Percentiles rank a stretch among this genome's conserved stretches.
Conservation (phyloP, 805 yeast species). For the Candida pseudofarinosa region DNA sequence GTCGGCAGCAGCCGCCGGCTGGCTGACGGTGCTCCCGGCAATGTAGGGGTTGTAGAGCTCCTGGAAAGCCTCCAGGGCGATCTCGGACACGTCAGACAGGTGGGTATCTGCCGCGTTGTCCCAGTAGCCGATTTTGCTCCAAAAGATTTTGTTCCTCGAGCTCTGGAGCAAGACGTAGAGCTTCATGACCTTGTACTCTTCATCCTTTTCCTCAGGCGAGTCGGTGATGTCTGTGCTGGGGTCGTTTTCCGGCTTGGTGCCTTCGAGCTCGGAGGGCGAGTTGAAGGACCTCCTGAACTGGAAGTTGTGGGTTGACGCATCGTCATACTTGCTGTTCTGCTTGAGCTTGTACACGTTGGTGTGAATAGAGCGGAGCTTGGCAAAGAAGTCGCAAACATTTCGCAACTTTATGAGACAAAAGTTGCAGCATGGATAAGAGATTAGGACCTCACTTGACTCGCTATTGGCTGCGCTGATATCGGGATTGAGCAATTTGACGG, state of each 20-base stretch:
- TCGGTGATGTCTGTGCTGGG: too few species aligned
- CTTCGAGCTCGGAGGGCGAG: conserved; percentile 1
- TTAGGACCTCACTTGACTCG: conserved; percentile 25
- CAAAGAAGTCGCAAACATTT: conserved; percentile 77
- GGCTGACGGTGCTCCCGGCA: background rate
- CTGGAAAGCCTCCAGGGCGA: conserved; percentile 17
- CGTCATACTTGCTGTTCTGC: conserved; percentile 24
- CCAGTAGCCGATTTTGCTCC: conserved; percentile 84
- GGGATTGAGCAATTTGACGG: conserved; percentile 48
- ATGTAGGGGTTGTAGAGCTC: conserved; percentile 5
- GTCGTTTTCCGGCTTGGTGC: background rate
- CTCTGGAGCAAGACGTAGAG: conserved; percentile 52
- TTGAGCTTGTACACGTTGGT: conserved; percentile 55
- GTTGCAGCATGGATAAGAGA: conserved; percentile 69
- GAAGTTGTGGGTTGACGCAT: conserved; percentile 14
- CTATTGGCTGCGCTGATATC: conserved; percentile 14
- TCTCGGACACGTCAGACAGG: conserved; percentile 23
- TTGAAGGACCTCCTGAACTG: conserved; percentile 24
- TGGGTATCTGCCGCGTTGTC: conserved; percentile 42
- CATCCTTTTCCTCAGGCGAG: conserved; percentile 9
- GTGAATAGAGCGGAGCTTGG: conserved; percentile 63
- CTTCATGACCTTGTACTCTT: conserved; percentile 35
- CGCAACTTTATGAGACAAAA: conserved; percentile 78
- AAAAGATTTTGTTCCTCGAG: conserved; percentile 70
- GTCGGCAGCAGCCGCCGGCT: background rate